Evolutionary conservation across 306 rosid species (phyloP).

Genomic region (Vigna mungo): DNA sequence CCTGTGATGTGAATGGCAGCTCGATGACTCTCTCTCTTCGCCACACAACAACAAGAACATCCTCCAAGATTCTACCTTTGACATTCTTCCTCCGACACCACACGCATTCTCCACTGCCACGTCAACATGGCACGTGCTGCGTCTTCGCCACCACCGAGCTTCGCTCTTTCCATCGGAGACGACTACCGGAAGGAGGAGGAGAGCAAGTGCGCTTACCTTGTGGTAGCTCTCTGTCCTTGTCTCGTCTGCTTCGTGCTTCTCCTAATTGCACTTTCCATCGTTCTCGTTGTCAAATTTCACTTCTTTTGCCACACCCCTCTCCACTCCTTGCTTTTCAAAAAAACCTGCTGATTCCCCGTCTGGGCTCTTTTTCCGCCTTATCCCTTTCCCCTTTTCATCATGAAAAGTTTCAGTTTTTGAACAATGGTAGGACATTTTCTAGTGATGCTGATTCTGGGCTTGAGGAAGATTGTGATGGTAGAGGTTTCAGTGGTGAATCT

Average conservation of each 20-base stretch:
- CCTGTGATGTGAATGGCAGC: slow-evolving; percentile 55
- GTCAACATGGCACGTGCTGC: slow-evolving; percentile 54
- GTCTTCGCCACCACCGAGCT: slow-evolving; percentile 60
- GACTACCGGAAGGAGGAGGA: slow-evolving; percentile 55
- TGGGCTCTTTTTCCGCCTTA: neutral
- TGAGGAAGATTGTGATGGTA: slow-evolving; percentile 41
- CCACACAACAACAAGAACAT: slow-evolving; percentile 30
- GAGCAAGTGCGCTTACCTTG: slow-evolving; percentile 60
- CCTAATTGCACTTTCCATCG: slow-evolving; percentile 57
- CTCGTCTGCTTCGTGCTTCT: slow-evolving; percentile 79
- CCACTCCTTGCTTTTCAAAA: slow-evolving; percentile 67
- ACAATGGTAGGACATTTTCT: slow-evolving; percentile 41
- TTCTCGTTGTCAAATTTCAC: slow-evolving; percentile 78
- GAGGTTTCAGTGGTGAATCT: slow-evolving; percentile 40
- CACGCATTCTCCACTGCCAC: slow-evolving; percentile 13
- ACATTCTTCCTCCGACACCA: slow-evolving; percentile 29
- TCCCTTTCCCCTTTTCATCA: slow-evolving; percentile 6
- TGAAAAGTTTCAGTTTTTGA: slow-evolving; percentile 36
- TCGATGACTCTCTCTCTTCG: slow-evolving; percentile 57
- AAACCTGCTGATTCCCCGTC: slow-evolving; percentile 53
- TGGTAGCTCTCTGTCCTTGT: slow-evolving; percentile 87
- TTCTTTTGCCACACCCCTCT: slow-evolving; percentile 85
- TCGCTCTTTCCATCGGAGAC: slow-evolving; percentile 59
- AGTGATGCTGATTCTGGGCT: slow-evolving; percentile 49
- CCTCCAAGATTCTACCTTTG: slow-evolving; percentile 32